These are phyloP conservation scores for Schizosaccharomyces osmophilus DNA, from an alignment of 805 yeast genomes.

Conservation along the genomic window DNA sequence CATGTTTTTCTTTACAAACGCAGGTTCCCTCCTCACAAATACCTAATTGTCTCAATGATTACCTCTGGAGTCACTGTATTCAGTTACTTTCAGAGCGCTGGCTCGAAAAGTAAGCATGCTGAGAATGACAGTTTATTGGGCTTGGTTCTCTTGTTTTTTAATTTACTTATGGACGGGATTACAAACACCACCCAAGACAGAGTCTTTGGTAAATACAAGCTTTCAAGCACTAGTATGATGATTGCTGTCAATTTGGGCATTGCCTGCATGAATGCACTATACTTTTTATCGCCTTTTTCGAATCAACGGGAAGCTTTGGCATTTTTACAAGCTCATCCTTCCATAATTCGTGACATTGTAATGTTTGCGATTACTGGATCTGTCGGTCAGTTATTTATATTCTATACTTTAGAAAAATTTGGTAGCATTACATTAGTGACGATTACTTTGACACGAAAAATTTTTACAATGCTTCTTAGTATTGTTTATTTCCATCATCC, in stretches of 20 bases:
- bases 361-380: constrained; percentile 62
- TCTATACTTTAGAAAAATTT: constrained; percentile 55
- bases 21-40: constrained; percentile 50
- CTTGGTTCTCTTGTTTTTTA: constrained; percentile 27
- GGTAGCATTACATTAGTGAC: constrained; percentile 72
- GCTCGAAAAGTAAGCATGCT: constrained; percentile 2
- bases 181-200: constrained; percentile 87
- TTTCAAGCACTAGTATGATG: constrained; percentile 81
- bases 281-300: constrained; percentile 9
- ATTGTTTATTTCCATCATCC: constrained; percentile 70
- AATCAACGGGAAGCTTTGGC: constrained; percentile 25
- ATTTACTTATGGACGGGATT: constrained; percentile 68
- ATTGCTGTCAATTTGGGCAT: constrained; percentile 33
- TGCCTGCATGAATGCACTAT: constrained; percentile 17
- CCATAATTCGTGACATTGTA: constrained; percentile 32
- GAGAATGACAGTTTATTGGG: constrained; percentile 25
- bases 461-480: constrained; percentile 81
- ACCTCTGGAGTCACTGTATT: constrained; percentile 66
- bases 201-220: constrained; percentile 28
- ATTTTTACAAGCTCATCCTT: constrained; percentile 29
- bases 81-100: constrained; percentile 27
- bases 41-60: constrained; percentile 50
- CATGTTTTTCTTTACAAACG: constrained; percentile 49
- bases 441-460: constrained; percentile 86
- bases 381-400: constrained; percentile 82